phyloP scores from a whole-genome alignment of 1,139 yeast genomes.

The Geotrichum candidum region DNA sequence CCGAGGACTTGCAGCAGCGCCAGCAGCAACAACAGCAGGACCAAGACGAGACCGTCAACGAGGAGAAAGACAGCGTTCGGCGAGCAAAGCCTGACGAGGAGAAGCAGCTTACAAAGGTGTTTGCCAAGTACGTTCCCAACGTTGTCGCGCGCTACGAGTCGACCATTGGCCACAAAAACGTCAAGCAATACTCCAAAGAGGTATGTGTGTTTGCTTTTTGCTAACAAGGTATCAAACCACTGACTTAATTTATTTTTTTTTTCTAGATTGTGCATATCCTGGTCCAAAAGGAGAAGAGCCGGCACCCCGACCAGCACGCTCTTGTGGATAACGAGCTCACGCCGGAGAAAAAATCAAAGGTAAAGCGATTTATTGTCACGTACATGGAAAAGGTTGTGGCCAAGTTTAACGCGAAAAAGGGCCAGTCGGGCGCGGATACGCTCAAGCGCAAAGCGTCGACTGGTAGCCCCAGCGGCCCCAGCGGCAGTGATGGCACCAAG shows the following conservation, averaged over 20 bases:
- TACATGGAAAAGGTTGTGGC: no score
- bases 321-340: no score
- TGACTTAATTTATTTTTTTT: background rate
- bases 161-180: constrained; percentile 62
- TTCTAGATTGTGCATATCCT: constrained; percentile 49
- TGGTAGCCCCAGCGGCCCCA: no score
- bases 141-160: constrained; percentile 59
- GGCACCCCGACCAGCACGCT: no score
- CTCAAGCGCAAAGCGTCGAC: no score
- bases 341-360: no score
- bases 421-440: no score
- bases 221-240: background rate
- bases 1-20: constrained; percentile 14
- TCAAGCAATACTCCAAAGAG: constrained; percentile 76
- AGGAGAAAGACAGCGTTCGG: background rate
- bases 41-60: background rate
- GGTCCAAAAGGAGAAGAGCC: constrained; percentile 27
- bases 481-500: no score
- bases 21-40: background rate
- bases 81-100: constrained; percentile 25
- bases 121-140: constrained; percentile 79
- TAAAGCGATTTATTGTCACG: no score
- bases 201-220: constrained; percentile 2
- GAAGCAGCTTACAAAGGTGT: constrained; percentile 41
- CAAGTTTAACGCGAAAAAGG: no score